A percentile compares a stretch with the other conserved stretches of the same genome.
These are phyloP conservation scores for Areca catechu DNA, from an alignment of 176 grass and related monocot species.

Conservation along the genomic window DNA sequence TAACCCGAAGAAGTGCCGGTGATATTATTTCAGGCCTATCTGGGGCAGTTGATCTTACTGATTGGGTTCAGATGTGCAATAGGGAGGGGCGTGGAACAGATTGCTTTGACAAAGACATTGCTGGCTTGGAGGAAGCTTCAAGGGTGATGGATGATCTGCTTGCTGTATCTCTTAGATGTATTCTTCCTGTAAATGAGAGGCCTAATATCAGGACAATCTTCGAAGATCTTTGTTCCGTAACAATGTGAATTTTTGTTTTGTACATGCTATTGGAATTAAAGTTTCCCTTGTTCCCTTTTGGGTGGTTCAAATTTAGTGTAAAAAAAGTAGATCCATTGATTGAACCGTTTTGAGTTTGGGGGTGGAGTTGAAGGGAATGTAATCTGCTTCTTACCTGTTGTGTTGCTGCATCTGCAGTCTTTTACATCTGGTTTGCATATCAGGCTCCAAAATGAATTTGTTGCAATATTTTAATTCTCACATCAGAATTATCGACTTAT, in stretches of 20 bases:
- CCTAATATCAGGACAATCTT: conserved; percentile 92
- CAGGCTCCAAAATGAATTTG: too few relatives aligned
- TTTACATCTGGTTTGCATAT: too few relatives aligned
- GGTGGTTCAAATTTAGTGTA: conserved; percentile 85
- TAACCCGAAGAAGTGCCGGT: conserved; percentile 82
- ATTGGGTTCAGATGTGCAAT: conserved; percentile 98
- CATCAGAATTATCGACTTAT: too few relatives aligned
- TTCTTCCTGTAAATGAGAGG: conserved; percentile 92
- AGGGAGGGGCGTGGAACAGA: conserved; percentile 83
- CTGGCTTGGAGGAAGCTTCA: conserved; percentile 79
- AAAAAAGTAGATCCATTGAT: conserved; percentile 88
- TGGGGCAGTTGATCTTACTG: conserved; percentile 84
- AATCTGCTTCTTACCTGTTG: not conserved
- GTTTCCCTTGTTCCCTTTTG: conserved; percentile 24
- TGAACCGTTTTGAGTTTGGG: conserved; percentile 28
- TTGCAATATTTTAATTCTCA: too few relatives aligned
- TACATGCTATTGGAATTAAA: conserved; percentile 52
- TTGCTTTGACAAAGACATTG: conserved; percentile 91
- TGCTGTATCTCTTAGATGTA: conserved; percentile 70
- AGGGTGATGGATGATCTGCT: conserved; percentile 89
- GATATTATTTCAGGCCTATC: conserved; percentile 95
- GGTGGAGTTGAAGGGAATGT: conserved; percentile 9
- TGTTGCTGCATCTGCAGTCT: too few relatives aligned
- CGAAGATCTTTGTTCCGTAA: conserved; percentile 76
- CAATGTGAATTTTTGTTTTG: conserved; percentile 63